Base-by-base conservation (phyloP, 306 rosid species). In the Malus asiatica region DNA sequence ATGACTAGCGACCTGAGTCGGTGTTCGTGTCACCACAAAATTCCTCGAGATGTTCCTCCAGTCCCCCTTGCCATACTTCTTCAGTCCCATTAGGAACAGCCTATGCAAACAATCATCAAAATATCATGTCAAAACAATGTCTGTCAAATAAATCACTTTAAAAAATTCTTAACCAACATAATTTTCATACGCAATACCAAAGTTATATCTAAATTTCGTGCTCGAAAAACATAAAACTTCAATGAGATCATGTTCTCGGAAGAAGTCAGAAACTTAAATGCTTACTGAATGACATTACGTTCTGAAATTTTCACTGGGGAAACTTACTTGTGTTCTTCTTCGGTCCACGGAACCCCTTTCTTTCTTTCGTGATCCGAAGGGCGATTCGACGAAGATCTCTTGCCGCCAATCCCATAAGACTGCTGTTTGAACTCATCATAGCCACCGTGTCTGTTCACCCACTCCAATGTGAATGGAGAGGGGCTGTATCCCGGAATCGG, bases 1-100 rank as follows among this genome's bases (percentile, higher is more conserved):
- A 73, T 95, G 99, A 46, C 99, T 95, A 23, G 99, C 99, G 18
- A 95, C 99, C 57, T 92, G 99, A 4, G 99, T 95, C 8, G 97
- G 96, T 3, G 97, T 93, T 68, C 97, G 70, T 60, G 91, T 87
- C 0, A 86, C 80, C 75, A 93, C 97, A 40, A 84, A 93, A 67
- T 90, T 90, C 27, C 96, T 84, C 0, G 97, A 93, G 27, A 93
- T 95, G 74, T 89, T 95, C 80, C 99, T 92, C 99, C 99, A 95
- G 77, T 95, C 99, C 1, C 99, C 97, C 81, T 92, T 95, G 40
- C 97, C 97, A 71, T 90, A 85, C 82, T 89, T 92, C 69, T 90
- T 88, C 83, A 95, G 80, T 12, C 99, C 99, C 85, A 90, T 78
- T 25, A 95, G 83, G 81, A 95, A 95, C 85, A 90, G 73, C 75